Percentiles rank a stretch among this genome's conserved stretches.
Evolutionary conservation across 2,329 filamentous ascomycete species (phyloP).

Genomic region (Pseudopyricularia javanii): DNA sequence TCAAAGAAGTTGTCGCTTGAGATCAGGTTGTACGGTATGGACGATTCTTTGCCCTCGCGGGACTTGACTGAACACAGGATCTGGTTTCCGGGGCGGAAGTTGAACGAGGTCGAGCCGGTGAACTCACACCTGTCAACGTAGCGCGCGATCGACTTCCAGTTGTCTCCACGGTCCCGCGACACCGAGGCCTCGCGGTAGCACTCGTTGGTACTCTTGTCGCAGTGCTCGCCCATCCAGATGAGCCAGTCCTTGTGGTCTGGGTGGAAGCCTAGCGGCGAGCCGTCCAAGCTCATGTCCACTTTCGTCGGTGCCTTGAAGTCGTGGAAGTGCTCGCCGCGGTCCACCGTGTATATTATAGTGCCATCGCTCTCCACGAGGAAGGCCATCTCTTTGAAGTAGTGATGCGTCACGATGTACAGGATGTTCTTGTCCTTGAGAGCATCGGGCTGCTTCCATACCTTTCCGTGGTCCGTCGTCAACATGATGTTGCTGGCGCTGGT

Average conservation of each 20-base stretch:
- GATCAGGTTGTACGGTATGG: slow-evolving; percentile 55
- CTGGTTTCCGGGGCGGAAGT: slow-evolving; percentile 37
- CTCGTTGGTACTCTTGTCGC: slow-evolving; percentile 34
- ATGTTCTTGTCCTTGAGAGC: slow-evolving; percentile 61
- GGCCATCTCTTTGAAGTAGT: slow-evolving; percentile 70
- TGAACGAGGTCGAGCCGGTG: slow-evolving; percentile 51
- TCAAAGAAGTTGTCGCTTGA: slow-evolving; percentile 71
- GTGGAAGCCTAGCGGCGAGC: slow-evolving; percentile 63
- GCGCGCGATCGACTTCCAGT: slow-evolving; percentile 64
- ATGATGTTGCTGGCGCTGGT: slow-evolving; percentile 34
- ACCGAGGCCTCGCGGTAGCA: slow-evolving; percentile 68
- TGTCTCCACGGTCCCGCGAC: slow-evolving; percentile 66
- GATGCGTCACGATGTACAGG: slow-evolving; percentile 61
- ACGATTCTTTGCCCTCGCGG: slow-evolving; percentile 50
- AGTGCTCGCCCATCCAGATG: slow-evolving; percentile 75
- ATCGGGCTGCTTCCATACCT: slow-evolving; percentile 56
- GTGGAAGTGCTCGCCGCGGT: slow-evolving; percentile 64
- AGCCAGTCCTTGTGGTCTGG: slow-evolving; percentile 79
- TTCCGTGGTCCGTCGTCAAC: slow-evolving; percentile 77
- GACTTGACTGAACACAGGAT: slow-evolving; percentile 52
- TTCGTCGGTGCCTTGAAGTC: slow-evolving; percentile 52
- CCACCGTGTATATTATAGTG: slow-evolving; percentile 68
- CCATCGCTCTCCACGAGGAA: slow-evolving; percentile 65
- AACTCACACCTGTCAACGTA: slow-evolving; percentile 80
- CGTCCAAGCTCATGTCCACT: background rate